phyloP scores from a whole-genome alignment of 2,329 filamentous ascomycete genomes.

The Epichloe sp. region DNA sequence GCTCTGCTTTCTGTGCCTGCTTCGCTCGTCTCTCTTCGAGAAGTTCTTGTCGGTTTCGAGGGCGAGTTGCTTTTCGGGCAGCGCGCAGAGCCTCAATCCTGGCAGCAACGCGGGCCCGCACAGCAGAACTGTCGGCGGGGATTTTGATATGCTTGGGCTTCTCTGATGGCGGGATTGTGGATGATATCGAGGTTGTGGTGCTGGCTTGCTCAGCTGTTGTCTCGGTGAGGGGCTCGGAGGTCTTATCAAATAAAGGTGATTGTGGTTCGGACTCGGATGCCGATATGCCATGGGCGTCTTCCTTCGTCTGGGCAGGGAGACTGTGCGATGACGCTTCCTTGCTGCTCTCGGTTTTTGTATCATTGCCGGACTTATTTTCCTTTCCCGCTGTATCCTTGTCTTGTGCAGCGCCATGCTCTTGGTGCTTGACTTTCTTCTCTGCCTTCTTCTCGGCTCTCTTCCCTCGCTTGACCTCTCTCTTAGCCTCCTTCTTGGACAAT shows the following conservation, averaged over 20 bases:
- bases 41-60: slow-evolving; percentile 76
- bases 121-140: slow-evolving; percentile 57
- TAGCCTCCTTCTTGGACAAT: slow-evolving; percentile 39
- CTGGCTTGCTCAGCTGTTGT: slow-evolving; percentile 35
- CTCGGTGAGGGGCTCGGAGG: slow-evolving; percentile 25
- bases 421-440: slow-evolving; percentile 20
- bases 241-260: slow-evolving; percentile 44
- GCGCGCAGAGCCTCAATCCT: slow-evolving; percentile 77
- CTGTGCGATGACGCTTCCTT: slow-evolving; percentile 14
- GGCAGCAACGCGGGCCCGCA: slow-evolving; percentile 67
- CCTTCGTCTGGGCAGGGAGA: slow-evolving; percentile 18
- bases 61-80: slow-evolving; percentile 73
- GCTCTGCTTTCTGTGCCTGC: slow-evolving; percentile 71
- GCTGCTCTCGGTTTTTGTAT: neutral
- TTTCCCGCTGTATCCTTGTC: slow-evolving; percentile 9
- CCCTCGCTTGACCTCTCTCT: slow-evolving; percentile 29
- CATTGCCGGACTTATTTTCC: slow-evolving; percentile 9
- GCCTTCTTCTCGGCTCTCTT: slow-evolving; percentile 23
- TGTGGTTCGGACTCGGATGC: slow-evolving; percentile 37
- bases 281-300: slow-evolving; percentile 32
- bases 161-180: slow-evolving; percentile 44
- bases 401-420: slow-evolving; percentile 7
- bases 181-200: slow-evolving; percentile 56
- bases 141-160: slow-evolving; percentile 54
- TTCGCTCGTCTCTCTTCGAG: slow-evolving; percentile 82